A percentile compares a stretch with the other conserved stretches of the same genome.
Conservation (phyloP, 2,329 filamentous ascomycete genomes). For the Curvularia hawaiiensis region DNA sequence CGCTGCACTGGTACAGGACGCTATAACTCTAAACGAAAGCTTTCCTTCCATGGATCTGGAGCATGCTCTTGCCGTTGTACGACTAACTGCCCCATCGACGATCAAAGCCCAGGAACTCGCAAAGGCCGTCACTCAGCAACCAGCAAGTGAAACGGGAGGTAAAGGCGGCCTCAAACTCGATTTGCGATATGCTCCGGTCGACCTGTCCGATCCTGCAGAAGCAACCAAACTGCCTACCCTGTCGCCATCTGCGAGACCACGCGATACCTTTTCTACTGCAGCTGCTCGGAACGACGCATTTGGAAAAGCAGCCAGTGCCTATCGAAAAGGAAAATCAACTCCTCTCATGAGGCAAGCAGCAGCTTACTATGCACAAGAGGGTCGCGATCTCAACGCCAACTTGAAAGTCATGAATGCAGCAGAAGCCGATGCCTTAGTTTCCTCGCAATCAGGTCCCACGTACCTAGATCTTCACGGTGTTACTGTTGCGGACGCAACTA, state of each 20-base stretch:
- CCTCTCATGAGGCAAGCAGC: slow-evolving; percentile 73
- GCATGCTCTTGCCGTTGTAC: slow-evolving; percentile 59
- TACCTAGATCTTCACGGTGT: slow-evolving; percentile 84
- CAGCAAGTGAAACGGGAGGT: slow-evolving; percentile 28
- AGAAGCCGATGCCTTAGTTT: slow-evolving; percentile 73
- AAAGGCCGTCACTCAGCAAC: slow-evolving; percentile 54
- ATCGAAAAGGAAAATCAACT: slow-evolving; percentile 69
- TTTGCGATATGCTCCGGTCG: slow-evolving; percentile 52
- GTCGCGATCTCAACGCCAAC: slow-evolving; percentile 65
- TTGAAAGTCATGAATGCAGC: slow-evolving; percentile 65
- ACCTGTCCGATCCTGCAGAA: slow-evolving; percentile 41
- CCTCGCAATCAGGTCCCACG: slow-evolving; percentile 69
- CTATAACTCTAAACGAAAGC: slow-evolving; percentile 59
- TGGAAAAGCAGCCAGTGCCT: slow-evolving; percentile 62
- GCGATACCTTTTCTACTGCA: slow-evolving; percentile 52
- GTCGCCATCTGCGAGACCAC: slow-evolving; percentile 38
- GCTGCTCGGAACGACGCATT: slow-evolving; percentile 58
- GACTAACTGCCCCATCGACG: slow-evolving; percentile 62
- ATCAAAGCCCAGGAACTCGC: slow-evolving; percentile 65
- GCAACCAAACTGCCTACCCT: slow-evolving; percentile 34
- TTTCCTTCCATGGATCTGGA: slow-evolving; percentile 58
- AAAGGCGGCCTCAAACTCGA: slow-evolving; percentile 55
- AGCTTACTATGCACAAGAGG: slow-evolving; percentile 76
- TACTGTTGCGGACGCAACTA: slow-evolving; percentile 76
- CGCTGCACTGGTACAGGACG: slow-evolving; percentile 55